Evolutionary conservation across 2,329 filamentous ascomycete species (phyloP).

Genomic region (Harringtonia lauricola): DNA sequence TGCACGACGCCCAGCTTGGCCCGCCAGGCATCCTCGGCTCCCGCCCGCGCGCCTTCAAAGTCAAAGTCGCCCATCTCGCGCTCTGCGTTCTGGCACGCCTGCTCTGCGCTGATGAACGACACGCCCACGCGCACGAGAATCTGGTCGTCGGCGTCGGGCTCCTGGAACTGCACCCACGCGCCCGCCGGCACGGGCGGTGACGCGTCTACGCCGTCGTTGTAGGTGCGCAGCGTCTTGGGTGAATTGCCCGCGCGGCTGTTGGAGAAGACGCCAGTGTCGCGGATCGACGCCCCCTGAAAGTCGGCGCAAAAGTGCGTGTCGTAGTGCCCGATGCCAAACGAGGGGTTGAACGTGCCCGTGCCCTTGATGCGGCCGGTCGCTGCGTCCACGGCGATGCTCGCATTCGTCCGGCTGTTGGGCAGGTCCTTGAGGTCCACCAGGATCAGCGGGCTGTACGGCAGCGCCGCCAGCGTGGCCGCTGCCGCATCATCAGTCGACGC

Average conservation of each 20-base stretch:
- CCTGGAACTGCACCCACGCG: slow-evolving; percentile 44
- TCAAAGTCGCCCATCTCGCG: slow-evolving; percentile 47
- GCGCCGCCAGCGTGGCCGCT: slow-evolving; percentile 2
- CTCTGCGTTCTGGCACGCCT: slow-evolving; percentile 53
- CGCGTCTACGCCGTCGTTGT: slow-evolving; percentile 12
- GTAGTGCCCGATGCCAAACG: slow-evolving; percentile 50
- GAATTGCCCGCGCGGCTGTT: slow-evolving; percentile 27
- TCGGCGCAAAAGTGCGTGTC: slow-evolving; percentile 49
- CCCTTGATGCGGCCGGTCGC: slow-evolving; percentile 42
- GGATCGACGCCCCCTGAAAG: slow-evolving; percentile 32
- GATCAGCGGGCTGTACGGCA: slow-evolving; percentile 32
- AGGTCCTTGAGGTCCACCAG: slow-evolving; percentile 51
- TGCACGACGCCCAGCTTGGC: slow-evolving; percentile 43
- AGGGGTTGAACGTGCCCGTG: slow-evolving; percentile 46
- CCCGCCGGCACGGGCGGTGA: slow-evolving; percentile 31
- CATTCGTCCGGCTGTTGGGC: slow-evolving; percentile 37
- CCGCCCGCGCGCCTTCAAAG: slow-evolving; percentile 38
- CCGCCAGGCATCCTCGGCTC: slow-evolving; percentile 43
- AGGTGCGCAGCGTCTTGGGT: slow-evolving; percentile 20
- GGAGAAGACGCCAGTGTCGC: slow-evolving; percentile 26
- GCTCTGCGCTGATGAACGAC: slow-evolving; percentile 49
- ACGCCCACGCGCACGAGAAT: slow-evolving; percentile 51
- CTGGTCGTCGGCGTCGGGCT: slow-evolving; percentile 26
- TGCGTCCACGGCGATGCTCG: slow-evolving; percentile 35
- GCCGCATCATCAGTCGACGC: too few species aligned